A percentile compares a stretch with the other conserved stretches of the same genome.
Conservation (phyloP, 495 filamentous ascomycete species). For the Hypomontagnella submonticulosa region DNA sequence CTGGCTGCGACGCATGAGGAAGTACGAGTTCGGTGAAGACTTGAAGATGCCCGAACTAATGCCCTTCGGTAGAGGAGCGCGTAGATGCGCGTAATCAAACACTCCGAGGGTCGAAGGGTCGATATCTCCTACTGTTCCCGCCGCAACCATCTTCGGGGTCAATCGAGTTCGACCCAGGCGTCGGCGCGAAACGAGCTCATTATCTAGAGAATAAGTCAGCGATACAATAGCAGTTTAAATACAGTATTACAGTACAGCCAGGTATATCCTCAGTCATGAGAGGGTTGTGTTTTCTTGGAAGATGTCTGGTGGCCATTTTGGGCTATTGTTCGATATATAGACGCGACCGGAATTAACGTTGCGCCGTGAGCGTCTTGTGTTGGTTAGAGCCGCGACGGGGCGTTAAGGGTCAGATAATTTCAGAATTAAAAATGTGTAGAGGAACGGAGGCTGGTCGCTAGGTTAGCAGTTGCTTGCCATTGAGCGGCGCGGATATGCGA, state of each 20-base stretch:
- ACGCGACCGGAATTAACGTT: conserved; percentile 44
- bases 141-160: conserved; percentile 76
- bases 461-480: conserved; percentile 47
- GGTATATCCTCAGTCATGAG: conserved; percentile 79
- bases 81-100: conserved; percentile 96
- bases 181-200: conserved; percentile 83
- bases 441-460: conserved; percentile 39
- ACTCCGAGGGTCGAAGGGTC: conserved; percentile 78
- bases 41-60: conserved; percentile 93
- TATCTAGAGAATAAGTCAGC: conserved; percentile 68
- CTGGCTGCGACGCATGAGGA: conserved; percentile 94
- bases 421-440: conserved; percentile 33
- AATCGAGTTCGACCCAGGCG: conserved; percentile 92
- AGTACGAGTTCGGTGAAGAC: conserved; percentile 87
- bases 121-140: conserved; percentile 71
- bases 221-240: conserved; percentile 5
- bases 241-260: conserved; percentile 58
- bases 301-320: conserved; percentile 70
- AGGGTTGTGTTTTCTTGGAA: conserved; percentile 80
- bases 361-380: conserved; percentile 13
- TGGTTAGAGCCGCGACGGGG: conserved; percentile 12
- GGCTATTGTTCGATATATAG: conserved; percentile 19
- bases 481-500: conserved; percentile 34
- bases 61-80: conserved; percentile 88
- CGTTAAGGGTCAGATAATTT: conserved; percentile 8